These are phyloP conservation scores for Lizanozyma gosingica DNA, from an alignment of 1,139 yeast genomes.

Conservation along the genomic window DNA sequence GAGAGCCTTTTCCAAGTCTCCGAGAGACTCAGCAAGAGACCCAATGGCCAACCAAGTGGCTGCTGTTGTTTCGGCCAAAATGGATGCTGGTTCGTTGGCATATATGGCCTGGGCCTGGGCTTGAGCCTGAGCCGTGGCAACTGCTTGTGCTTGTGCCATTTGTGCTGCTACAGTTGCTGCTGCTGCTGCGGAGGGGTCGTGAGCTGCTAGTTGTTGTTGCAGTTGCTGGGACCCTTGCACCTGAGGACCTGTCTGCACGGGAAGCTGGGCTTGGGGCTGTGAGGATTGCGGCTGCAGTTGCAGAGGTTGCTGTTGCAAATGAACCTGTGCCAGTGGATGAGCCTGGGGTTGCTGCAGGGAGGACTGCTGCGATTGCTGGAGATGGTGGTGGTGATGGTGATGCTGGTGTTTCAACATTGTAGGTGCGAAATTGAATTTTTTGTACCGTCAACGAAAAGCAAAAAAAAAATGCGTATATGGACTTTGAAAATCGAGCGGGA, in stretches of 20 bases:
- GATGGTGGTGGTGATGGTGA: background rate
- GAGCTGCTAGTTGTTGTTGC: conserved; percentile 7
- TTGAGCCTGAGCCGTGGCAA: conserved; percentile 5
- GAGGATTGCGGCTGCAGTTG: background rate
- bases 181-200: conserved; percentile 7
- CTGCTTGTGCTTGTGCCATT: conserved; percentile 3
- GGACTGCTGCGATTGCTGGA: conserved; percentile 4
- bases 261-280: conserved; percentile 6
- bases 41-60: conserved; percentile 94
- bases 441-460: background rate
- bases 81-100: conserved; percentile 6
- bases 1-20: conserved; percentile 84
- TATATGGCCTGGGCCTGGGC: conserved; percentile 2
- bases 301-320: conserved; percentile 3
- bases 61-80: conserved; percentile 60
- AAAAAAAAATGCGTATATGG: no score
- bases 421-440: background rate
- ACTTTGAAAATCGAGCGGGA: no score
- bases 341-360: conserved; percentile 6
- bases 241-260: conserved; percentile 7
- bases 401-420: background rate
- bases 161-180: conserved; percentile 7
- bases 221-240: conserved; percentile 7
- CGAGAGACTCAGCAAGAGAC: conserved; percentile 80
- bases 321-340: conserved; percentile 8